Evolutionary conservation across 371 early-diverging fungal species (phyloP).

Genomic region (Mortierella sp.): DNA sequence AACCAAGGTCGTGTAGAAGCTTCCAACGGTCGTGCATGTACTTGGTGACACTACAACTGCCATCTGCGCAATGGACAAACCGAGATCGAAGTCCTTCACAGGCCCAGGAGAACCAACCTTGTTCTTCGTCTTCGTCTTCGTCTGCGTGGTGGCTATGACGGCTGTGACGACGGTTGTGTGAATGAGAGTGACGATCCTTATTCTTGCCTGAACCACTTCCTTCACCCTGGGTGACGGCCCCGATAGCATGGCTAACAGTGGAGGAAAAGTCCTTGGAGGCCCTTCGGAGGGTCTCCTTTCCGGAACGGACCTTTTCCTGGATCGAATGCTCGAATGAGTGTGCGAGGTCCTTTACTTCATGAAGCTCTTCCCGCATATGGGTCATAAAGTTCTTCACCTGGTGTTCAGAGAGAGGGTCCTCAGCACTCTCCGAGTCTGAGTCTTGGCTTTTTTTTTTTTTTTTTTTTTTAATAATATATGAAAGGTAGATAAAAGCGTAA

Average conservation of each 20-base stretch:
- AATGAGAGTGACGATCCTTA: slow-evolving; percentile 1
- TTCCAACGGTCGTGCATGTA: background rate
- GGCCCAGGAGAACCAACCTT: background rate
- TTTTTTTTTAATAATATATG: too few relatives aligned
- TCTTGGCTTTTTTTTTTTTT: too few relatives aligned
- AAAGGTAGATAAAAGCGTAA: too few relatives aligned
- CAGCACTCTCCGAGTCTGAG: slow-evolving; percentile 33
- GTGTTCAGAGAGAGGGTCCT: slow-evolving; percentile 30
- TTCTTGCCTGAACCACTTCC: background rate
- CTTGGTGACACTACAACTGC: background rate
- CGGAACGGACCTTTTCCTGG: slow-evolving; percentile 4
- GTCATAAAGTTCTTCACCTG: slow-evolving; percentile 22
- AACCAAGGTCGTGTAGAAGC: slow-evolving; percentile 2
- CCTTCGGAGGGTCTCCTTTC: slow-evolving; percentile 4
- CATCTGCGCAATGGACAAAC: background rate
- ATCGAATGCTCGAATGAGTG: slow-evolving; percentile 14
- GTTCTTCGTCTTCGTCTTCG: background rate
- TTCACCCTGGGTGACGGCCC: background rate
- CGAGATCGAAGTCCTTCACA: background rate
- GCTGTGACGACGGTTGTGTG: background rate
- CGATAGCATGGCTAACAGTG: background rate
- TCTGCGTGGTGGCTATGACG: background rate
- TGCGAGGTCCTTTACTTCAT: slow-evolving; percentile 13
- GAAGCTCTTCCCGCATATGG: slow-evolving; percentile 16
- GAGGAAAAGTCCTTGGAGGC: background rate